Evolutionary conservation across 202 grass and related monocot genomes (phyloP).

Genomic region (Zizania palustris): DNA sequence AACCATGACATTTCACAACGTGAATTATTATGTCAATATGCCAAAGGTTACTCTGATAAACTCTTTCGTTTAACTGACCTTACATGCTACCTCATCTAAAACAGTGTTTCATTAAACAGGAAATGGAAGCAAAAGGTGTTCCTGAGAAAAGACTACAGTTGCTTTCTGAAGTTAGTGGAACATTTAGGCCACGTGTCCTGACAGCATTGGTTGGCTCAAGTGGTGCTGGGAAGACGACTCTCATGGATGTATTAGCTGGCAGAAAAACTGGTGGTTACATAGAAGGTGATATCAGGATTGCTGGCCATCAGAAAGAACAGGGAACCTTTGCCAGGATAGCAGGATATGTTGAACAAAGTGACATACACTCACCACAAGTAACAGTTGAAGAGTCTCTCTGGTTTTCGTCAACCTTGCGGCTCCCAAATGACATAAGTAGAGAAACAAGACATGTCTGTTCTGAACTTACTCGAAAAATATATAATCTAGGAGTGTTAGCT

Average conservation of each 20-base stretch:
- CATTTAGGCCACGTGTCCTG: slow-evolving; percentile 74
- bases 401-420: slow-evolving; percentile 74
- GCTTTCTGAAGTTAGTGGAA: slow-evolving; percentile 63
- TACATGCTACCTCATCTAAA: slow-evolving; percentile 2
- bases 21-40: slow-evolving; percentile 73
- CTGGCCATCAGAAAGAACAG: slow-evolving; percentile 71
- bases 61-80: slow-evolving; percentile 2
- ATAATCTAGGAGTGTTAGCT: neutral
- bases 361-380: slow-evolving; percentile 85
- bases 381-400: slow-evolving; percentile 80
- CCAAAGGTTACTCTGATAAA: slow-evolving; percentile 56
- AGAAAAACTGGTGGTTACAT: slow-evolving; percentile 81
- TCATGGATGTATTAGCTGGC: slow-evolving; percentile 79
- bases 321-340: slow-evolving; percentile 73
- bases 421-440: slow-evolving; percentile 53
- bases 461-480: neutral
- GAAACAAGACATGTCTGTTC: slow-evolving; percentile 54
- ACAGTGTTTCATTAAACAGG: slow-evolving; percentile 34
- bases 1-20: slow-evolving; percentile 69
- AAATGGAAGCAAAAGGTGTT: slow-evolving; percentile 58
- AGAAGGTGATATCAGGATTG: slow-evolving; percentile 75
- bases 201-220: slow-evolving; percentile 83
- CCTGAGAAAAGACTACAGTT: slow-evolving; percentile 61
- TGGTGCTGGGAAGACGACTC: slow-evolving; percentile 83
- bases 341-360: slow-evolving; percentile 89